Conservation (phyloP, 495 filamentous ascomycete genomes). For the Penicillium waksmanii region DNA sequence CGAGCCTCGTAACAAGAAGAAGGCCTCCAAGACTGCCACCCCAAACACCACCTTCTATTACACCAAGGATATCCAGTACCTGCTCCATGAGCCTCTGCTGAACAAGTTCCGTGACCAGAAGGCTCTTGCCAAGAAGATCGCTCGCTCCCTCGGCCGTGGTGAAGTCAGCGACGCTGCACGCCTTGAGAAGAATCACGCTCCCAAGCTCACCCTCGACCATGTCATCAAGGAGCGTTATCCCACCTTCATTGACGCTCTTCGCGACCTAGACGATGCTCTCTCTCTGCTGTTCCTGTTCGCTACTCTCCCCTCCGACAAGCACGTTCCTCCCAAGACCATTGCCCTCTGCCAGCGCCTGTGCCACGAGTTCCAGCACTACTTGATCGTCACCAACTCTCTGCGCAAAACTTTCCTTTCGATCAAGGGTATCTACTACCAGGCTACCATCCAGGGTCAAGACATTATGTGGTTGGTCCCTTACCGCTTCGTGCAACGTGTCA, state of each 20-base stretch:
- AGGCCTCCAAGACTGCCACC: conserved; percentile 88
- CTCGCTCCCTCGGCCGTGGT: conserved; percentile 83
- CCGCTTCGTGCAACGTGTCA: conserved; percentile 90
- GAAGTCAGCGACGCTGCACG: conserved; percentile 84
- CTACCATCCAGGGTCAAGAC: conserved; percentile 97
- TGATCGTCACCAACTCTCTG: conserved; percentile 86
- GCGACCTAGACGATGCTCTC: conserved; percentile 94
- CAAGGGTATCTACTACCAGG: conserved; percentile 99
- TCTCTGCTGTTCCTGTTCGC: conserved; percentile 97
- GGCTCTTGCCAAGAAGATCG: conserved; percentile 93
- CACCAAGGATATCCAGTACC: conserved; percentile 96
- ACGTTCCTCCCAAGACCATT: conserved; percentile 90
- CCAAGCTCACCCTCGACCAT: conserved; percentile 88
- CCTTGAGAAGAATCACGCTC: conserved; percentile 82
- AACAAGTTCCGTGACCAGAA: conserved; percentile 97
- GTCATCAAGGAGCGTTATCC: conserved; percentile 98
- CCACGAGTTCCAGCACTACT: conserved; percentile 95
- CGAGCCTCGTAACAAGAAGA: conserved; percentile 95
- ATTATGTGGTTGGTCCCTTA: conserved; percentile 97
- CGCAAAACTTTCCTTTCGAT: conserved; percentile 97
- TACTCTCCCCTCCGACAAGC: conserved; percentile 85
- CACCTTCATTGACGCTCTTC: conserved; percentile 90
- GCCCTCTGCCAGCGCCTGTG: conserved; percentile 87
- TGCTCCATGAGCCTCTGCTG: conserved; percentile 95
- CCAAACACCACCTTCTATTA: conserved; percentile 97